Conservation (phyloP, 371 early-diverging fungal species). For the Apophysomyces sp. region DNA sequence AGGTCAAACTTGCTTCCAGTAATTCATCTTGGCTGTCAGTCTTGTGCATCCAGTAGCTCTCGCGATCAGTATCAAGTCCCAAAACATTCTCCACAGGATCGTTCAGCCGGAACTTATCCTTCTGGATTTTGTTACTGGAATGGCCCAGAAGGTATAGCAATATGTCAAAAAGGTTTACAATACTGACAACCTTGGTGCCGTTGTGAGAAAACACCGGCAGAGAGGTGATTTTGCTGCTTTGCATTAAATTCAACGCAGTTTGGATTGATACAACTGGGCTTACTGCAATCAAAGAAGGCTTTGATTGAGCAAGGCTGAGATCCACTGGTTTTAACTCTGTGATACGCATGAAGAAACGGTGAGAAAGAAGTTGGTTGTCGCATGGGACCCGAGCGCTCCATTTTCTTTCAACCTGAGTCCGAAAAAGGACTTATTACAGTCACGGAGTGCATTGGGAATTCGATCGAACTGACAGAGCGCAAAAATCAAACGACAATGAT, state of each 20-base stretch:
- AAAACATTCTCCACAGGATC: slow-evolving; percentile 57
- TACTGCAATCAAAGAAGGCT: slow-evolving; percentile 46
- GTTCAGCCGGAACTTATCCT: slow-evolving; percentile 35
- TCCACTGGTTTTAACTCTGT: slow-evolving; percentile 36
- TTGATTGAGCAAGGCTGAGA: slow-evolving; percentile 32
- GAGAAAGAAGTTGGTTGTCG: not conserved
- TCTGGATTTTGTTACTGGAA: slow-evolving; percentile 25
- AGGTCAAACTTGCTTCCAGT: slow-evolving; percentile 24
- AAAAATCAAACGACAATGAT: too few species aligned
- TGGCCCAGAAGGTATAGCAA: slow-evolving; percentile 43
- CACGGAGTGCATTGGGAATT: too few species aligned
- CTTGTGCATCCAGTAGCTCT: slow-evolving; percentile 56
- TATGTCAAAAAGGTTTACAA: slow-evolving; percentile 58
- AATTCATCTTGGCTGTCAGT: slow-evolving; percentile 47
- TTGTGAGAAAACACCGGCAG: slow-evolving; percentile 61
- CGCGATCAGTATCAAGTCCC: slow-evolving; percentile 55
- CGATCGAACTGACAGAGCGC: too few species aligned
- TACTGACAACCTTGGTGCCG: slow-evolving; percentile 50
- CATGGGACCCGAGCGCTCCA: slow-evolving; percentile 1
- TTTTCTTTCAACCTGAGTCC: too few species aligned
- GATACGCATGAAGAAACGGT: slow-evolving; percentile 6
- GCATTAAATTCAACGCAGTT: slow-evolving; percentile 46
- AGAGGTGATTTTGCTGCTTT: slow-evolving; percentile 48
- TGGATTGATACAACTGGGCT: slow-evolving; percentile 49
- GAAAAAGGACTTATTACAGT: too few species aligned